Base-by-base conservation (phyloP, 805 yeast genomes). In the Wickerhamiella spandovensis region DNA sequence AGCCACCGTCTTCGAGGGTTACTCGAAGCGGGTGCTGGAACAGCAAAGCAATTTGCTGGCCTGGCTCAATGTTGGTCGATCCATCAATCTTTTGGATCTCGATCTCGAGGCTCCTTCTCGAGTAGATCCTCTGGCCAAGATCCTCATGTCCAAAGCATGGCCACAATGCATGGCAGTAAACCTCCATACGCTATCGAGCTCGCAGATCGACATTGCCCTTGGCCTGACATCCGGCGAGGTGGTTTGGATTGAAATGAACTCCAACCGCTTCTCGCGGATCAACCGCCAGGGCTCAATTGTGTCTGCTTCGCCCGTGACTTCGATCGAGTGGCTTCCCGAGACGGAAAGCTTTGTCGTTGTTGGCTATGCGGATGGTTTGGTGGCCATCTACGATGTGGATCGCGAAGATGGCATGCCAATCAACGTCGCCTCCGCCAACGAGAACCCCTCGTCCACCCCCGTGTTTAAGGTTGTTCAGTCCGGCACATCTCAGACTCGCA, bases 211-310 rank as follows among this genome's bases (percentile, higher is more conserved):
- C 48, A 67, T 80, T 6, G 64, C 78, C 1, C 54, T 81, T 18
- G 92, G 90, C 1, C 74, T 79, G 54, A 75, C 81, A 18, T 66
- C 79, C 1, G 87, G 90, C n/a, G 86, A 80, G 56, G 62, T 83
- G 2, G 54, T 82, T 5, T 72, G 86, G 73, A 53, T 80, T 35
- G 83, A 81, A 54, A 74, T 81, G 9, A 63, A 68, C 24, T 65
- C 70, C 39, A 67, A 68, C 62, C 70, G 70, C 50, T 77, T 75
- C 61, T 61, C 74, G 23, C 69, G 81, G 42, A 64, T 77, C 64
- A 78, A 78, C 61, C 77, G 76, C 55, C 66, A 67, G 51, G 78
- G 77, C 7, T 68, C 61, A 52, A 61, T 64, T 51, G 72, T 66
- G 55, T 28, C 46, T 5, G 69, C 60, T 52, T 67, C 61, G 54